Percentiles rank a stretch among this genome's conserved stretches.
Conservation (phyloP, 176 grass and related monocot species). For the Cenchrus americanus region DNA sequence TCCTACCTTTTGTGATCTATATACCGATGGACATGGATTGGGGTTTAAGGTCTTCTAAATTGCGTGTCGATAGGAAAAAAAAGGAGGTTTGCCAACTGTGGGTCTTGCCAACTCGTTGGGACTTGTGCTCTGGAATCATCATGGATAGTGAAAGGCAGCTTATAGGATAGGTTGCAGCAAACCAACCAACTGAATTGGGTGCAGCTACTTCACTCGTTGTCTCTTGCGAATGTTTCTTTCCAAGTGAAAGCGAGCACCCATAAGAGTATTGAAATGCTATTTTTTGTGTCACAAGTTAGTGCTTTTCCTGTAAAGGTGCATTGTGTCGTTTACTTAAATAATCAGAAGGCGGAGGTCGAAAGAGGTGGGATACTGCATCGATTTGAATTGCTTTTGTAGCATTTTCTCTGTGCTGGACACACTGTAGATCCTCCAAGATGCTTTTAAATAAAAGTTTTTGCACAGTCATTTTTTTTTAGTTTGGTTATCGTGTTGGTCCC, state of each 20-base stretch:
- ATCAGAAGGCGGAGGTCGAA: not conserved
- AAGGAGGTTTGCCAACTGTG: not conserved
- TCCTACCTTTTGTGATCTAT: conserved; percentile 35
- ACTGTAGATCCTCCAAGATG: not conserved
- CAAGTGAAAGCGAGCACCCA: conserved; percentile 25
- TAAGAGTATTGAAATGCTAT: conserved; percentile 10
- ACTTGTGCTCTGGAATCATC: conserved; percentile 29
- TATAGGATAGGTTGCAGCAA: conserved; percentile 19
- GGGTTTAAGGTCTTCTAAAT: not conserved
- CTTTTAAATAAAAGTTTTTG: not conserved
- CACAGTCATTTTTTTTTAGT: conserved; percentile 11
- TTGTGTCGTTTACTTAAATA: conserved; percentile 27
- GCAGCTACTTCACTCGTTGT: not conserved
- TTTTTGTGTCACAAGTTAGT: conserved; percentile 20
- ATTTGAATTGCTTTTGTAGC: not conserved
- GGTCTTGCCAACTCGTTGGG: conserved; percentile 1
- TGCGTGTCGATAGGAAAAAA: not conserved
- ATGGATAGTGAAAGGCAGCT: conserved; percentile 42
- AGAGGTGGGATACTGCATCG: not conserved
- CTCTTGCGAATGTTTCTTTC: not conserved
- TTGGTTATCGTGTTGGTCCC: conserved; percentile 5
- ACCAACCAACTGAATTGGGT: conserved; percentile 33
- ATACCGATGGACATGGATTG: not conserved
- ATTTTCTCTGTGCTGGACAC: not conserved
- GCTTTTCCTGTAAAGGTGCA: conserved; percentile 1